These are phyloP conservation scores for Phytophthora idaei DNA, from an alignment of 352 stramenopile genomes.

Conservation along the genomic window DNA sequence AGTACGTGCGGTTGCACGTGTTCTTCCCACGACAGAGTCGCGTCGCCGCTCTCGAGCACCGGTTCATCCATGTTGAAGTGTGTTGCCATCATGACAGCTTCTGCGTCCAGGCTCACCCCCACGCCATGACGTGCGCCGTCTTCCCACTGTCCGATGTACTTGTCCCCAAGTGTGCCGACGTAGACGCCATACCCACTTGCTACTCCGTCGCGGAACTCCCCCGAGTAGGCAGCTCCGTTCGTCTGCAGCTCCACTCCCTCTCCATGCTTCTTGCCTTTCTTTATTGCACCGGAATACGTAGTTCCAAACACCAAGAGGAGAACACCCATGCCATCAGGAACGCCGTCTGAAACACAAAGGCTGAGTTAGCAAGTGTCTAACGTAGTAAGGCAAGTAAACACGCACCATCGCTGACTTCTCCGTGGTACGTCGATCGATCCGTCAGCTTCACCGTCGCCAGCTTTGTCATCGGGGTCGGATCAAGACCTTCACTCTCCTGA, in stretches of 20 bases:
- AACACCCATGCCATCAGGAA: slow-evolving; percentile 47
- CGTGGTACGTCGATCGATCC: slow-evolving; percentile 40
- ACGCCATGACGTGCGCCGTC: slow-evolving; percentile 45
- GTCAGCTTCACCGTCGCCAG: slow-evolving; percentile 29
- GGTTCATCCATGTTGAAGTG: slow-evolving; percentile 42
- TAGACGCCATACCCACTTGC: slow-evolving; percentile 51
- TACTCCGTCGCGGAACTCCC: slow-evolving; percentile 37
- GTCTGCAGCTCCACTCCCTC: slow-evolving; percentile 46
- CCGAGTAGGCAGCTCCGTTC: slow-evolving; percentile 49
- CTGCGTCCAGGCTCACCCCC: slow-evolving; percentile 42
- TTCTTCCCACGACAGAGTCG: slow-evolving; percentile 15
- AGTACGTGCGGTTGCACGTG: slow-evolving; percentile 33
- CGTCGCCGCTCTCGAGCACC: not conserved
- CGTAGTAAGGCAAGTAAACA: slow-evolving; percentile 2
- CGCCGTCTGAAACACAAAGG: slow-evolving; percentile 22
- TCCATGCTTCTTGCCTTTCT: slow-evolving; percentile 40
- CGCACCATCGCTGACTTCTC: slow-evolving; percentile 35
- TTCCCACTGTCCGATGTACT: slow-evolving; percentile 51
- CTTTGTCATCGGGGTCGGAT: slow-evolving; percentile 1
- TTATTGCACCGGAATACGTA: slow-evolving; percentile 47
- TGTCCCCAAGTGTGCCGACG: slow-evolving; percentile 45
- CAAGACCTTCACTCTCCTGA: not conserved
- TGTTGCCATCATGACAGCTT: slow-evolving; percentile 28
- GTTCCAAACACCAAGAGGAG: slow-evolving; percentile 40
- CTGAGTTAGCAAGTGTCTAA: not conserved